A percentile compares a stretch with the other conserved stretches of the same genome.
phyloP scores from a whole-genome alignment of 1,139 yeast genomes.

The Lodderomyces oxycetoniae region DNA sequence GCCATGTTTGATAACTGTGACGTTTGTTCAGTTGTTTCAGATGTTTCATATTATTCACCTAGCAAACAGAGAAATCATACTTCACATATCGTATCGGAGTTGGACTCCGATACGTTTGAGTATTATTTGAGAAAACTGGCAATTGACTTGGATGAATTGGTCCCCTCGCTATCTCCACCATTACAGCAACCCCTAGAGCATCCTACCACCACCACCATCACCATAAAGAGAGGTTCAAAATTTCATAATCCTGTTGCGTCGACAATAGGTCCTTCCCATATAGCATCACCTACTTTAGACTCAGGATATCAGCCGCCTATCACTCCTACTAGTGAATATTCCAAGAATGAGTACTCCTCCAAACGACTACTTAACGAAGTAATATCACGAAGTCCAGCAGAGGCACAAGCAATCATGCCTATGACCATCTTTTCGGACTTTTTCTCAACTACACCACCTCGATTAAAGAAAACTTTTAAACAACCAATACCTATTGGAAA shows the following conservation, averaged over 20 bases:
- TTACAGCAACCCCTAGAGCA: too few relatives aligned
- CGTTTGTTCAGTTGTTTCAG: constrained; percentile 24
- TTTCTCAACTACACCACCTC: too few relatives aligned
- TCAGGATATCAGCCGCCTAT: constrained; percentile 13
- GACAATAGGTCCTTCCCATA: constrained; percentile 17
- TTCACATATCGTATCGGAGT: constrained; percentile 3
- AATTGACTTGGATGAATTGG: constrained; percentile 21
- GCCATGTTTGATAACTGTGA: constrained; percentile 15
- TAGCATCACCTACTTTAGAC: constrained; percentile 28
- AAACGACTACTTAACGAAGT: constrained; percentile 3
- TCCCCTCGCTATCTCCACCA: too few relatives aligned
- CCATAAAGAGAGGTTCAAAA: constrained; percentile 11
- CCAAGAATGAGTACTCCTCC: constrained; percentile 4
- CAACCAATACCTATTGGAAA: background rate
- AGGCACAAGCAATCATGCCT: background rate
- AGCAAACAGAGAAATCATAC: constrained; percentile 7
- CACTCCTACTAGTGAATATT: constrained; percentile 2
- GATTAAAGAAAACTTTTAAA: too few relatives aligned
- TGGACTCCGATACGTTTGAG: constrained; percentile 27
- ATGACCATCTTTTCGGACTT: too few relatives aligned
- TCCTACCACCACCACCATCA: background rate
- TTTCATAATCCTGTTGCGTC: constrained; percentile 43
- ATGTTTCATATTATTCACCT: constrained; percentile 25
- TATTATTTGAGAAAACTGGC: constrained; percentile 34
- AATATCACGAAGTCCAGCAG: constrained; percentile 2